Conservation (phyloP, 148 eudicot species). For the Nepenthes gracilis region DNA sequence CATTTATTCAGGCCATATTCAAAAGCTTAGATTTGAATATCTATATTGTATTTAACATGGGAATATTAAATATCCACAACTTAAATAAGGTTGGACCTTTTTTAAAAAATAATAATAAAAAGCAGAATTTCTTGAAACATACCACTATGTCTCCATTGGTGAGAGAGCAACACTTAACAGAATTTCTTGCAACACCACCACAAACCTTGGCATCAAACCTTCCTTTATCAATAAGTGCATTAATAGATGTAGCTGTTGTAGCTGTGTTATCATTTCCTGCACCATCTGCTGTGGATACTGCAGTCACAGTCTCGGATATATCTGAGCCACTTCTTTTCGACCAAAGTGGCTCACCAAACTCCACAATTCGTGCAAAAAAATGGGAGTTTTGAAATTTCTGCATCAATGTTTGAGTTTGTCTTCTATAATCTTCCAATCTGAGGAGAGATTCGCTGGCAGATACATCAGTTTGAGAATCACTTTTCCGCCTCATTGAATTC, state of each 20-base stretch:
- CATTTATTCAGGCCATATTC: no score
- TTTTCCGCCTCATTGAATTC: constrained; percentile 7
- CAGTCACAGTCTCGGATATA: constrained; percentile 12
- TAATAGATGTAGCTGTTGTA: constrained; percentile 23
- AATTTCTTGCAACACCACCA: constrained; percentile 88
- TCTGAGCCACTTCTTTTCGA: constrained; percentile 44
- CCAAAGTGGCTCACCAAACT: constrained; percentile 84
- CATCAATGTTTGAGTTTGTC: constrained; percentile 61
- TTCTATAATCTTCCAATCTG: constrained; percentile 78
- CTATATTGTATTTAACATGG: no score
- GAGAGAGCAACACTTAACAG: constrained; percentile 68
- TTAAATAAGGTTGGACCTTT: no score
- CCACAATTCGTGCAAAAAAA: constrained; percentile 81
- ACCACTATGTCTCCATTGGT: constrained; percentile 97
- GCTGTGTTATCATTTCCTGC: constrained; percentile 17
- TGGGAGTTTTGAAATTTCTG: constrained; percentile 73
- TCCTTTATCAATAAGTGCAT: constrained; percentile 58
- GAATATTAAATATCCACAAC: no score
- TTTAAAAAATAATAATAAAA: no score
- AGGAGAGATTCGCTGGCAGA: constrained; percentile 78
- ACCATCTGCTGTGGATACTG: constrained; percentile 12
- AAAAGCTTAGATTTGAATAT: no score
- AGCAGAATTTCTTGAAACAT: constrained; percentile 31
- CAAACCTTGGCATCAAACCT: constrained; percentile 59
- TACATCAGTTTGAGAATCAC: constrained; percentile 28